Evolutionary conservation across 2,329 filamentous ascomycete genomes (phyloP).

Genomic region (Xylariaceae sp.): DNA sequence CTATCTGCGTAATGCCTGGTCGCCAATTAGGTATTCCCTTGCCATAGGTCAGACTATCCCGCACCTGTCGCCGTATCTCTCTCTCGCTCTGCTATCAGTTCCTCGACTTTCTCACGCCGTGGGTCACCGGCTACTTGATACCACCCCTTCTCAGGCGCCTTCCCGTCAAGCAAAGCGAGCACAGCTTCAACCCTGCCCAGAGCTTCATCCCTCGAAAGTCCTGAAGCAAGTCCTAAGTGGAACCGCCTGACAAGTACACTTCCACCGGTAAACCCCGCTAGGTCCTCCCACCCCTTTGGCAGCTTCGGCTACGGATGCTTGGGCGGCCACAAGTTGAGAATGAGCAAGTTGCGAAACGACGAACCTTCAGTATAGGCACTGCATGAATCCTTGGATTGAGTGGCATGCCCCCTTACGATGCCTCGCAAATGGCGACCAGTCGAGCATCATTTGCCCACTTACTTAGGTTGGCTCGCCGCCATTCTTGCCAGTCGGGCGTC

Average conservation of each 20-base stretch:
- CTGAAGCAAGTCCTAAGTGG: constrained; percentile 13
- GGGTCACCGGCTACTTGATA: background rate
- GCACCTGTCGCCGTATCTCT: no score
- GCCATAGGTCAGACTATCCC: no score
- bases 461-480: background rate
- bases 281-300: constrained; percentile 17
- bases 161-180: constrained; percentile 17
- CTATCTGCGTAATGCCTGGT: no score
- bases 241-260: constrained; percentile 19
- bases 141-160: constrained; percentile 2
- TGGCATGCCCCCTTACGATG: background rate
- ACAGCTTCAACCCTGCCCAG: constrained; percentile 8
- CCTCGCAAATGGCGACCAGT: background rate
- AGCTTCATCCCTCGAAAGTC: constrained; percentile 1
- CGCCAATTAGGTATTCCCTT: no score
- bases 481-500: constrained; percentile 22
- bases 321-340: constrained; percentile 7
- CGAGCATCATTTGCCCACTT: constrained; percentile 11
- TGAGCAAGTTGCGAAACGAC: constrained; percentile 23
- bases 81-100: constrained; percentile 2
- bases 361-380: background rate
- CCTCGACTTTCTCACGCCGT: constrained; percentile 10
- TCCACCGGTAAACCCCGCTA: constrained; percentile 3
- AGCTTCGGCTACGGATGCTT: constrained; percentile 14
- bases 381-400: background rate